Percentiles rank a stretch among this genome's conserved stretches.
Conservation (phyloP, 768 basidiomycete genomes). For the Leucosporidium scottii region DNA sequence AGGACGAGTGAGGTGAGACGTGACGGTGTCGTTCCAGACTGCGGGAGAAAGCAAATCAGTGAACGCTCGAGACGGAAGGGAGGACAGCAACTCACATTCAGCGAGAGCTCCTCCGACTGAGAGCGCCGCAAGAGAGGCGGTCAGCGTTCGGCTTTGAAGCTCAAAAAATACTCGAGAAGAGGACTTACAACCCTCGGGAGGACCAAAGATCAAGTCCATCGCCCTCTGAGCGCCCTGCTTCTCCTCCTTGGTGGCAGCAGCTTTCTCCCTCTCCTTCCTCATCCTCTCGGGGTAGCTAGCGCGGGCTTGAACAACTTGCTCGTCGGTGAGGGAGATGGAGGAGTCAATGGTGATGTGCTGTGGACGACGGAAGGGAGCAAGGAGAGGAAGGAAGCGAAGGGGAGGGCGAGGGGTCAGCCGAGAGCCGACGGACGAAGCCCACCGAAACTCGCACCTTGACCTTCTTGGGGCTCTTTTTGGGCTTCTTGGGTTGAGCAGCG, state of each 20-base stretch:
- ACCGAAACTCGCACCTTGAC: not conserved
- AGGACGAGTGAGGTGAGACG: not conserved
- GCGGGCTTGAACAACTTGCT: conserved; percentile 6
- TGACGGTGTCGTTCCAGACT: conserved; percentile 20
- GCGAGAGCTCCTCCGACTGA: not conserved
- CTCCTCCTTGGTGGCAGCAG: conserved; percentile 1
- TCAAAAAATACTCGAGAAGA: no score
- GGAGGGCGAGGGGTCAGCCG: not conserved
- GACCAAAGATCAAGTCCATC: conserved; percentile 21
- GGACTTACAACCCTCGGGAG: conserved; percentile 9
- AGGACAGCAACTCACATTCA: not conserved
- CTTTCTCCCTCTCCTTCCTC: conserved; percentile 12
- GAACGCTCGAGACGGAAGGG: not conserved
- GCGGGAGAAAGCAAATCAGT: not conserved
- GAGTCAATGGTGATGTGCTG: conserved; percentile 18
- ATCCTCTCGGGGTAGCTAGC: conserved; percentile 15
- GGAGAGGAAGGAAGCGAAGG: no score
- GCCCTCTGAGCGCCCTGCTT: conserved; percentile 13
- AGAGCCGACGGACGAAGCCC: no score
- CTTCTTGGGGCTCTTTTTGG: conserved; percentile 3
- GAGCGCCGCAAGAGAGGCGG: conserved; percentile 1
- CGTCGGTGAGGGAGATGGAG: conserved; percentile 11
- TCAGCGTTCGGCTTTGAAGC: not conserved
- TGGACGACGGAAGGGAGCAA: no score
- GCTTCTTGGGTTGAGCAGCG: conserved; percentile 4